Base-by-base conservation (phyloP, 2,329 filamentous ascomycete genomes). In the Exophiala sideris region DNA sequence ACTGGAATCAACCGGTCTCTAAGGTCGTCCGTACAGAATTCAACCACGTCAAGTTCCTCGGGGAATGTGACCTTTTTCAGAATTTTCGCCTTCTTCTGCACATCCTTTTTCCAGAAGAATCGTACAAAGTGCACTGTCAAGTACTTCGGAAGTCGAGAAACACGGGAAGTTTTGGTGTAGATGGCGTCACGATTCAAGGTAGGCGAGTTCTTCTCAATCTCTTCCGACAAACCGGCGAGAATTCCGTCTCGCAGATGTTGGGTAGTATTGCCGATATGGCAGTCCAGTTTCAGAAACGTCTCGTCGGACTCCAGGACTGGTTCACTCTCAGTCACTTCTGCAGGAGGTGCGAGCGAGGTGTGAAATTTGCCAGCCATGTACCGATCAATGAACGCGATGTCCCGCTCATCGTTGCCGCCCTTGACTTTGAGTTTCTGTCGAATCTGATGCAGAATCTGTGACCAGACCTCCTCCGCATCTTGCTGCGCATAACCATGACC, bases 11-110 rank as follows among this genome's bases (percentile, higher is more conserved):
- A 79, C 63, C 88, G 83, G 67, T 86, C 86, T 70, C 84, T 87
- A 59, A 99, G 78, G 49, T 94, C 87, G 21, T 97, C 91, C 10
- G 91, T 92, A 72, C 94, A 99, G 73, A 96, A 96, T 69, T 99
- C 94, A 18, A 95, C 85, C 36, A 89, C 84, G 66, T 99, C 94
- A 33, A 99, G 78, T 72, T 99, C 94, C 47, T 89, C 85, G 5
- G 92, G 92, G 69, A 99, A 99, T 0, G 90, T 92, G 53, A 99
- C 94, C 75, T 97, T 99, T 69, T 91, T 89, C 89, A 99, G 92
- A 65, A 99, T 99, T 80, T 99, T 99, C 62, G 92, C 91, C 79
- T 99, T 99, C 78, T 97, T 97, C 72, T 95, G 87, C 3, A 89
- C 91, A 63, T 95, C 90, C 44, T 87, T 85, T 68, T 95, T 92